Conservation (phyloP, 1,284 basidiomycete species). For the Moniliella sp. region DNA sequence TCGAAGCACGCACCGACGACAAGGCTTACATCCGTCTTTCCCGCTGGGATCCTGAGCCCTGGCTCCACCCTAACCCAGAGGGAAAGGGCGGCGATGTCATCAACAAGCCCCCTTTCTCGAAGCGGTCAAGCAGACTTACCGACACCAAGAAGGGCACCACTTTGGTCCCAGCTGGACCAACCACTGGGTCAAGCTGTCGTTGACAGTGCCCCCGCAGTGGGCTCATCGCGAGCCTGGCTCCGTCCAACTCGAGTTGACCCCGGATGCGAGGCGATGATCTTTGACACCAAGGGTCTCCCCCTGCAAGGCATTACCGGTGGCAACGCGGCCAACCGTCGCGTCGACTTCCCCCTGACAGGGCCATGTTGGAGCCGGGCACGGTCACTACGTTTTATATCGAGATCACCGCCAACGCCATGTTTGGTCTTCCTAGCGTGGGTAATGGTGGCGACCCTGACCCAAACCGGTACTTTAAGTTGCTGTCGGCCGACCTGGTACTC, state of each 20-base stretch:
- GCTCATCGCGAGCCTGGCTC: constrained; percentile 19
- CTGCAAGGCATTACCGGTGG: constrained; percentile 87
- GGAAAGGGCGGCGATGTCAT: constrained; percentile 19
- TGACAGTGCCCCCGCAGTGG: constrained; percentile 21
- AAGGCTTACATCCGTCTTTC: constrained; percentile 10
- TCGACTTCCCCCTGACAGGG: constrained; percentile 55
- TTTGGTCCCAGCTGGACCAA: constrained; percentile 25
- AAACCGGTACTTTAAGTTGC: constrained; percentile 40
- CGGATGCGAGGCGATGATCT: constrained; percentile 82
- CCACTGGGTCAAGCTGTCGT: constrained; percentile 22
- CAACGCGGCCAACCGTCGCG: constrained; percentile 57
- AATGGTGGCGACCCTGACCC: constrained; percentile 51
- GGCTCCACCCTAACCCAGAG: constrained; percentile 17
- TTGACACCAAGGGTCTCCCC: constrained; percentile 53
- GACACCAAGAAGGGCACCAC: constrained; percentile 12
- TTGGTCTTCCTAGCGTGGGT: constrained; percentile 58
- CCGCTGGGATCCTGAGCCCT: constrained; percentile 13
- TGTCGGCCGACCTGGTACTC: constrained; percentile 73
- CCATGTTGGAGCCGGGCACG: constrained; percentile 43
- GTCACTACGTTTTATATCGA: constrained; percentile 45
- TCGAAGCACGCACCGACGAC: constrained; percentile 14
- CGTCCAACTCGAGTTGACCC: constrained; percentile 18
- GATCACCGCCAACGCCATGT: constrained; percentile 49
- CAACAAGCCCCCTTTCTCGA: too few relatives aligned
- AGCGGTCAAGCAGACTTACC: constrained; percentile 6